Conservation (phyloP, 495 filamentous ascomycete species). For the Glonium stellatum region DNA sequence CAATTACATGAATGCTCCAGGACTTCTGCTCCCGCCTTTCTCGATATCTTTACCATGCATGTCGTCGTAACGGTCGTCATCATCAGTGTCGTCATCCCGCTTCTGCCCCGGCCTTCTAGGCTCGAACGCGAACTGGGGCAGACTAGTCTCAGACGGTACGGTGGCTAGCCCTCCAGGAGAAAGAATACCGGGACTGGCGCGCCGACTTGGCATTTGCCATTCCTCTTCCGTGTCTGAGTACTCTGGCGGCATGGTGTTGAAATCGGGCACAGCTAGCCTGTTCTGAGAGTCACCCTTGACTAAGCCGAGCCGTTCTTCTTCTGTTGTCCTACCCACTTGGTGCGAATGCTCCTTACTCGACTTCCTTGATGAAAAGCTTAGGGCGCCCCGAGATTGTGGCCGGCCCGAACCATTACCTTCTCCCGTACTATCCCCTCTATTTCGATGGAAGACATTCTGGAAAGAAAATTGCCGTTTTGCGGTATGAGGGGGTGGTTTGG, state of each 20-base stretch:
- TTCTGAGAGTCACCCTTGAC: constrained; percentile 63
- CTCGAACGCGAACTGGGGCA: constrained; percentile 3
- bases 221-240: constrained; percentile 25
- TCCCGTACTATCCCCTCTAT: constrained; percentile 16
- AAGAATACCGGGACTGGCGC: background rate
- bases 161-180: background rate
- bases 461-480: constrained; percentile 79
- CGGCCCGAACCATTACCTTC: constrained; percentile 18
- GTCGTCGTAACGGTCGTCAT: constrained; percentile 9
- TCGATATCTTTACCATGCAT: constrained; percentile 5
- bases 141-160: background rate
- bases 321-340: constrained; percentile 53
- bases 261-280: constrained; percentile 31
- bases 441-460: constrained; percentile 62
- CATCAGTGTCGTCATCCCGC: constrained; percentile 10
- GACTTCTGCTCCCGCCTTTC: constrained; percentile 3
- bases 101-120: background rate
- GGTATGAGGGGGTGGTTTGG: constrained; percentile 43
- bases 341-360: constrained; percentile 33
- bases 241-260: constrained; percentile 6
- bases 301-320: constrained; percentile 83
- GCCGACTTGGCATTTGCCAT: background rate
- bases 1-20: constrained; percentile 12
- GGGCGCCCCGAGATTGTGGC: constrained; percentile 35
- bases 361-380: constrained; percentile 42